Percentiles rank a stretch among this genome's conserved stretches.
Conservation (phyloP, 768 basidiomycete genomes). For the Gloeostereum incarnatum region DNA sequence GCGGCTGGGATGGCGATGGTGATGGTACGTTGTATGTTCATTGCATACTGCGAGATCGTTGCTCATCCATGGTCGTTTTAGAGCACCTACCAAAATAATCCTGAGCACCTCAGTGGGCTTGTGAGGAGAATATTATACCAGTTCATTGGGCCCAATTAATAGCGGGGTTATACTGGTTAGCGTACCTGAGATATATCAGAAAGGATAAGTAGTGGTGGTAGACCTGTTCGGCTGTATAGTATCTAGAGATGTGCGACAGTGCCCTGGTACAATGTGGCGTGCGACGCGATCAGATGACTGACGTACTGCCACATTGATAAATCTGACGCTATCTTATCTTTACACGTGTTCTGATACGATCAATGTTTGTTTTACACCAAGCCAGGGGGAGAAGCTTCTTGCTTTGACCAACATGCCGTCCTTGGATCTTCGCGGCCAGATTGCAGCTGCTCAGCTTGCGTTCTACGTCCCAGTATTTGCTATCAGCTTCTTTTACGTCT, state of each 20-base stretch:
- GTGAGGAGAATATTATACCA: conserved; percentile 80
- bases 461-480: conserved; percentile 50
- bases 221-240: background rate
- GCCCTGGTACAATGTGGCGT: too few species aligned
- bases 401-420: conserved; percentile 9
- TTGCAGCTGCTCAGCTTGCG: conserved; percentile 50
- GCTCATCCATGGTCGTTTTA: conserved; percentile 16
- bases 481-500: conserved; percentile 32
- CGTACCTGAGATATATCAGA: conserved; percentile 5
- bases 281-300: too few species aligned
- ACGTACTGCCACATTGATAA: too few species aligned
- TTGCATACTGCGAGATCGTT: background rate
- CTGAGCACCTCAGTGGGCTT: conserved; percentile 73
- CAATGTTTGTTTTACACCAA: too few species aligned
- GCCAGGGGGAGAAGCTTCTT: background rate
- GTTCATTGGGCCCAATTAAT: conserved; percentile 83
- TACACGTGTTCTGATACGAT: background rate
- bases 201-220: conserved; percentile 13
- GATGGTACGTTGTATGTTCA: conserved; percentile 42
- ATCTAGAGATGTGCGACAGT: background rate
- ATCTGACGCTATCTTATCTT: too few species aligned
- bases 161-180: too few species aligned
- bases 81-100: conserved; percentile 78
- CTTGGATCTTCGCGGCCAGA: conserved; percentile 33
- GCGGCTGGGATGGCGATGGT: conserved; percentile 88